Conservation (phyloP, 768 basidiomycete genomes). For the Amanita rubescens region DNA sequence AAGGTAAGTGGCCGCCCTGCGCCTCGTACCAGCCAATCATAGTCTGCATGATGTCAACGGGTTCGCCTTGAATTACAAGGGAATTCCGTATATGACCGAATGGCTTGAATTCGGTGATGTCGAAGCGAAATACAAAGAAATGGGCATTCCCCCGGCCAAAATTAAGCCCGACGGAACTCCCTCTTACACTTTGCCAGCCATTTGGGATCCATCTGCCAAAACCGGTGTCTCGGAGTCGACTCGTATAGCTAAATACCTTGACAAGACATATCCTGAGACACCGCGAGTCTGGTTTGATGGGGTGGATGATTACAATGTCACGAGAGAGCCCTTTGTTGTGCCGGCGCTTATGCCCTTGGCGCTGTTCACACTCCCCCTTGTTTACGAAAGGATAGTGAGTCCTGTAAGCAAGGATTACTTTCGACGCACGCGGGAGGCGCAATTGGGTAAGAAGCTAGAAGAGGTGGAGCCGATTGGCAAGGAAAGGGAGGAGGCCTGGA, state of each 20-base stretch:
- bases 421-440: constrained; percentile 3
- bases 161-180: constrained; percentile 22
- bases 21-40: not conserved
- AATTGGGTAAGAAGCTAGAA: constrained; percentile 7
- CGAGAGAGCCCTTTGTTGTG: not conserved
- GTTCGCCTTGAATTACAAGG: constrained; percentile 26
- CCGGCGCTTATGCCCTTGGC: not conserved
- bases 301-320: not conserved
- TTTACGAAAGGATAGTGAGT: constrained; percentile 2
- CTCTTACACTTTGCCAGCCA: constrained; percentile 37
- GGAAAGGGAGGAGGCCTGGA: constrained; percentile 2
- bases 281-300: constrained; percentile 24
- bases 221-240: constrained; percentile 30
- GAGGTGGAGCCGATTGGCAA: not conserved
- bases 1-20: not conserved
- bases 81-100: constrained; percentile 32
- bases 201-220: constrained; percentile 36
- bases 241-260: constrained; percentile 41
- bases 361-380: constrained; percentile 7
- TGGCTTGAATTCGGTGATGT: constrained; percentile 50
- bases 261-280: constrained; percentile 36
- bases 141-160: constrained; percentile 25
- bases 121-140: constrained; percentile 19
- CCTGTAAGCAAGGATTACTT: constrained; percentile 10
- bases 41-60: constrained; percentile 10